A percentile compares a stretch with the other conserved stretches of the same genome.
phyloP scores from a whole-genome alignment of 2,329 filamentous ascomycete genomes.

The Cadophora sp. region DNA sequence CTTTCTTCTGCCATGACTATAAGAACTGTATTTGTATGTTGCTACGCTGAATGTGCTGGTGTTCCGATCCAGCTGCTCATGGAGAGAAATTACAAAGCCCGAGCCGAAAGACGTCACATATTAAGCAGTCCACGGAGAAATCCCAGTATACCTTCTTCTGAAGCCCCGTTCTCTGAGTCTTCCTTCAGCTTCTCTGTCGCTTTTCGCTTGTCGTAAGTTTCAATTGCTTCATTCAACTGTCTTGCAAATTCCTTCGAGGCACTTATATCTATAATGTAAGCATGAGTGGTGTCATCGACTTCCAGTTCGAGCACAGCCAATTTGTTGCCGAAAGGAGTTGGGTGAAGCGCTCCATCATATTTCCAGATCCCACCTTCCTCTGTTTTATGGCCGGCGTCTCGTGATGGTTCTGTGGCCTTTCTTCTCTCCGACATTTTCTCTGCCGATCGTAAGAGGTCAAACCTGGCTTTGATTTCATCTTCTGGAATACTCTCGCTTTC shows the following conservation, averaged over 20 bases:
- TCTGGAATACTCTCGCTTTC: too few relatives aligned
- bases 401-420: neutral
- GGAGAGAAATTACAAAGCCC: too few relatives aligned
- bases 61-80: neutral
- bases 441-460: neutral
- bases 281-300: neutral
- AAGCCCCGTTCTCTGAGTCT: neutral
- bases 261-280: neutral
- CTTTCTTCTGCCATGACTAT: too few relatives aligned
- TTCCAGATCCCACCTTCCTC: neutral
- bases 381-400: neutral
- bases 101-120: neutral
- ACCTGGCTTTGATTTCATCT: too few relatives aligned
- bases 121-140: neutral
- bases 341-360: neutral
- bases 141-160: too few relatives aligned
- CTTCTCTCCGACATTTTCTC: neutral
- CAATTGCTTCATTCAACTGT: neutral
- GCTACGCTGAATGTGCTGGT: neutral
- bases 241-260: neutral
- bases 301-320: neutral
- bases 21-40: neutral
- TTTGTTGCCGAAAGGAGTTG: neutral
- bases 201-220: neutral
- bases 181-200: neutral